Conservation (phyloP, 2,329 filamentous ascomycete genomes). For the Colletotrichum eleusines region DNA sequence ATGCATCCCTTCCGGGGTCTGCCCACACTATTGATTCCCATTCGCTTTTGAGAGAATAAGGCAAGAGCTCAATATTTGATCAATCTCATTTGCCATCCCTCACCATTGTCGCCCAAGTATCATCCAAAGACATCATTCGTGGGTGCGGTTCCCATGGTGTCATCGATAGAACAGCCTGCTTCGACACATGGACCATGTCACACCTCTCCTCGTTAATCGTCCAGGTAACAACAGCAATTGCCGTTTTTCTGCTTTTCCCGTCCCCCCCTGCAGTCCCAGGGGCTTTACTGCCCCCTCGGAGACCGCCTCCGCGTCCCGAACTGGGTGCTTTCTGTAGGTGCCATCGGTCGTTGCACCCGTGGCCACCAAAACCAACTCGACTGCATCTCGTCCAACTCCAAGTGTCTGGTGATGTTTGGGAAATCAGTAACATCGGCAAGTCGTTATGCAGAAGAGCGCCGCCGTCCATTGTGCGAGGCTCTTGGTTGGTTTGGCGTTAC, state of each 20-base stretch:
- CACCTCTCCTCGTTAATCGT: slow-evolving; percentile 39
- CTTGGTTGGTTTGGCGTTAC: background rate
- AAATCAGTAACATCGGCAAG: background rate
- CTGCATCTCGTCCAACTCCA: background rate
- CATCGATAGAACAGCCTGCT: slow-evolving; percentile 13
- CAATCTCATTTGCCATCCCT: slow-evolving; percentile 38
- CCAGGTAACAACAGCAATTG: slow-evolving; percentile 21
- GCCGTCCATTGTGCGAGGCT: background rate
- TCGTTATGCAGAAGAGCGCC: too few species aligned
- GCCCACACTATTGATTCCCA: slow-evolving; percentile 17
- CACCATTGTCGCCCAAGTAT: slow-evolving; percentile 17
- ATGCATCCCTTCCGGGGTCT: slow-evolving; percentile 32
- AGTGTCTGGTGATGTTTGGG: background rate
- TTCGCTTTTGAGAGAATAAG: slow-evolving; percentile 9
- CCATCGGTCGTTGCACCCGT: background rate
- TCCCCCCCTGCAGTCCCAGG: slow-evolving; percentile 27
- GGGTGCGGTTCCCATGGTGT: slow-evolving; percentile 23
- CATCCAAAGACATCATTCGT: slow-evolving; percentile 15
- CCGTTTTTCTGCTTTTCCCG: slow-evolving; percentile 12
- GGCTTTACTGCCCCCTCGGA: background rate
- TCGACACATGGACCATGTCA: slow-evolving; percentile 33
- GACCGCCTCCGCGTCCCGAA: background rate
- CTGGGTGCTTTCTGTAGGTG: slow-evolving; percentile 16
- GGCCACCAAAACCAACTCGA: background rate
- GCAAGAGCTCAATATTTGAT: slow-evolving; percentile 29